phyloP scores from a whole-genome alignment of 2,329 filamentous ascomycete genomes.

The Sclerotiophoma versabilis region DNA sequence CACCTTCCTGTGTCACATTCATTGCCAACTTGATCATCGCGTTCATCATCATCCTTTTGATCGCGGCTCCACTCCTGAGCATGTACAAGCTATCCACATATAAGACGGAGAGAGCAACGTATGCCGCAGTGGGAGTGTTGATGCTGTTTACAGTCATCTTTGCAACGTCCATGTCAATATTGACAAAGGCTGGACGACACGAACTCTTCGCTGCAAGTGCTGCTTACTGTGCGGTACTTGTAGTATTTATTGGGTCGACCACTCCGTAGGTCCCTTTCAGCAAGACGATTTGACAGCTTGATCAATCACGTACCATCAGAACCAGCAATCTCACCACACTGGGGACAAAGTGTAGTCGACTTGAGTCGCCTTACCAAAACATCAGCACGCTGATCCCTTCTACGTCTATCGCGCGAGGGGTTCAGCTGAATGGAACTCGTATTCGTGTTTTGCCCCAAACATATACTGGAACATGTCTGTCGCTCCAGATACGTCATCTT shows the following conservation, averaged over 20 bases:
- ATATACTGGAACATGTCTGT: too few species aligned
- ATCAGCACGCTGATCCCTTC: too few species aligned
- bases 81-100: conserved; percentile 35
- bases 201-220: conserved; percentile 31
- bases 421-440: too few species aligned
- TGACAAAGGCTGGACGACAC: conserved; percentile 24
- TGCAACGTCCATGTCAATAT: conserved; percentile 22
- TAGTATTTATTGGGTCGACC: conserved; percentile 29
- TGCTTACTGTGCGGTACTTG: conserved; percentile 31
- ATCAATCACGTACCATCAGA: too few species aligned
- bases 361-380: too few species aligned
- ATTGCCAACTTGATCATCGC: background rate
- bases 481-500: too few species aligned
- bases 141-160: conserved; percentile 38
- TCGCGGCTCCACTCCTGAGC: conserved; percentile 39
- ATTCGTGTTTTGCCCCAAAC: too few species aligned
- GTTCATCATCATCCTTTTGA: conserved; percentile 38
- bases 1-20: background rate
- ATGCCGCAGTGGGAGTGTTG: conserved; percentile 36
- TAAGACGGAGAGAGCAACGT: conserved; percentile 21
- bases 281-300: too few species aligned
- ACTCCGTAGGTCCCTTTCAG: too few species aligned
- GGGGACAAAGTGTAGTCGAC: too few species aligned
- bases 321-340: too few species aligned
- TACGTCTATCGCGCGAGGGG: too few species aligned